Conservation (phyloP, 1,284 basidiomycete species). For the Hortiboletus rubellus region DNA sequence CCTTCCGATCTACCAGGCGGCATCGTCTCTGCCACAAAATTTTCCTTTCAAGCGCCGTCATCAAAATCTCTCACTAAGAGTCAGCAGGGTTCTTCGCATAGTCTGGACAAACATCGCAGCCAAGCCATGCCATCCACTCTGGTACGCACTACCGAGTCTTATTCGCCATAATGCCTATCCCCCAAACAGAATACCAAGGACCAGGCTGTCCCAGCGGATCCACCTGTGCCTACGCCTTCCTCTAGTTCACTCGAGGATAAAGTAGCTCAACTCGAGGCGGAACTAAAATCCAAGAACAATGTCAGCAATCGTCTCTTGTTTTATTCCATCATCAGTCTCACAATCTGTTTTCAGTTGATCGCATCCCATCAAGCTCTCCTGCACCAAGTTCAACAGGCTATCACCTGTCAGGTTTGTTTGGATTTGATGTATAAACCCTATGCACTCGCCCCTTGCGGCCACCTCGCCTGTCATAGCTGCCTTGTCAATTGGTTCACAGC, state of each 20-base stretch:
- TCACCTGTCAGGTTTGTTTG: conserved; percentile 74
- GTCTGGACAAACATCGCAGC: background rate
- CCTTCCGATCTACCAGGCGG: conserved; percentile 11
- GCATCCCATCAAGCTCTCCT: conserved; percentile 52
- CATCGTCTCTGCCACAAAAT: background rate
- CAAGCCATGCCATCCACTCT: conserved; percentile 7
- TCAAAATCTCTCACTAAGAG: background rate
- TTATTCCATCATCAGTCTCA: background rate
- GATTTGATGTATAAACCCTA: conserved; percentile 70
- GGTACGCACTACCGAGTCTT: conserved; percentile 15
- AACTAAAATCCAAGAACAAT: conserved; percentile 42
- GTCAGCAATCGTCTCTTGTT: conserved; percentile 32
- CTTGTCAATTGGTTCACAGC: conserved; percentile 74
- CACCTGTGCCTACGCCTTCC: background rate
- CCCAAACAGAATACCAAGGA: conserved; percentile 9
- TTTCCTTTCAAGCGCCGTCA: conserved; percentile 1
- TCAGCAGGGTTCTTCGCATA: background rate
- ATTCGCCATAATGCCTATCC: conserved; percentile 8
- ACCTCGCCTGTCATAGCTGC: conserved; percentile 67
- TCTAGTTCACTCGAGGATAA: conserved; percentile 31
- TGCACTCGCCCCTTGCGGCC: conserved; percentile 71
- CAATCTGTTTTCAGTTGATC: conserved; percentile 39
- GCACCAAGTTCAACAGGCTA: conserved; percentile 52
- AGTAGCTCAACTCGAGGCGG: conserved; percentile 42
- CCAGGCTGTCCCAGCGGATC: background rate